phyloP scores from a whole-genome alignment of 768 basidiomycete genomes.

The Flagelloscypha sp. region DNA sequence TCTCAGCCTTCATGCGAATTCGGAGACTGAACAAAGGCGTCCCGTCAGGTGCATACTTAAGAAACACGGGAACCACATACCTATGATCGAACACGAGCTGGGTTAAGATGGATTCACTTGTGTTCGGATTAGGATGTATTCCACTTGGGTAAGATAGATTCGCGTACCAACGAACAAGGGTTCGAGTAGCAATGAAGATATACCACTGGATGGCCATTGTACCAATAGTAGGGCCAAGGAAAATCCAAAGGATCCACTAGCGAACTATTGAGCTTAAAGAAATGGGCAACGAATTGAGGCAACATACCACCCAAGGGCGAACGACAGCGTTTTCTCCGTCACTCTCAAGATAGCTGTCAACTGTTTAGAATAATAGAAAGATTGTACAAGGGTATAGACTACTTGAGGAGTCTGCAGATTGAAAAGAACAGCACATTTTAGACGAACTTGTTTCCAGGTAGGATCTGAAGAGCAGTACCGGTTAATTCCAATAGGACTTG shows the following conservation, averaged over 20 bases:
- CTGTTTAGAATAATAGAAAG: too few species aligned
- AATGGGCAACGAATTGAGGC: too few species aligned
- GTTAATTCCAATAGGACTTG: conserved; percentile 34
- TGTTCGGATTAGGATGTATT: too few species aligned
- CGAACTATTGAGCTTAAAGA: too few species aligned
- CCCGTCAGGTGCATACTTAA: neutral
- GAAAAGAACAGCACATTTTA: too few species aligned
- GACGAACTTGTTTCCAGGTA: neutral
- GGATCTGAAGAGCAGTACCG: too few species aligned
- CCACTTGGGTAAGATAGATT: too few species aligned
- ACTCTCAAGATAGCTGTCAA: conserved; percentile 49
- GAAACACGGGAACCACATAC: too few species aligned
- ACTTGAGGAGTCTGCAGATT: too few species aligned
- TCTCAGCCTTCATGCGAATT: conserved; percentile 49
- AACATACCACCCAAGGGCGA: conserved; percentile 67
- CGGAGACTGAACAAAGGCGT: conserved; percentile 33
- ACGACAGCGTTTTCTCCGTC: conserved; percentile 37
- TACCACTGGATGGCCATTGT: conserved; percentile 47
- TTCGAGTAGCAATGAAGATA: conserved; percentile 35
- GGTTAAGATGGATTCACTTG: conserved; percentile 27
- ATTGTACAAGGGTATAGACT: too few species aligned
- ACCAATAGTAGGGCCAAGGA: conserved; percentile 36
- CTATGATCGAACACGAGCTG: conserved; percentile 36
- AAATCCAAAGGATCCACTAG: conserved; percentile 50
- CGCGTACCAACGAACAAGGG: too few species aligned